Evolutionary conservation across 108 stramenopile genomes (phyloP), one percentile per base, ranked within the genome.

Genomic region (Pseudonitzschia delicatissima): DNA sequence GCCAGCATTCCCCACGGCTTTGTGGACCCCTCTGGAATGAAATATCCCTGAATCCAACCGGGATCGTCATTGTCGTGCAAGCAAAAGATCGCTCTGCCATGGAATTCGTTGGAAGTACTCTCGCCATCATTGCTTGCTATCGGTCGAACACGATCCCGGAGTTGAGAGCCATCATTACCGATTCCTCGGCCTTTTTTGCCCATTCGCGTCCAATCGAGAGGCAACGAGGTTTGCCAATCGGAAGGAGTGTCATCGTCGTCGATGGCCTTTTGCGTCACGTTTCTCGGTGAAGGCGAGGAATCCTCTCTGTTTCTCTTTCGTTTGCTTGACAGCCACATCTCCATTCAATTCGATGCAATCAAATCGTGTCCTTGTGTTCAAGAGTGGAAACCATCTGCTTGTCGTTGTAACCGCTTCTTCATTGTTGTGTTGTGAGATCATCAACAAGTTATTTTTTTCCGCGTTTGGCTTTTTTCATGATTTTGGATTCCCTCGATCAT

Each of bases 1-100:
- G 82, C 86, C 72, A 92, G 69, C 40, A 92, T 47, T 35, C 88
- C 91, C 80, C 82, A 87, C 17, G 89, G 83, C 18, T 71, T 69
- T 3, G 5, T 45, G 12, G 34, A 31, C 2, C 33, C 50, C 18
- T 13, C 17, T 25, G 66, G 79, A 21, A 88, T 62, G 67, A 91
- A 88, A 51, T 86, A 77, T 18, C 90, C 90, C 59, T 91, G 90
- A 51, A 88, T 77, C 90, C 90, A 91, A 7, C 52, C 33, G 23
- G 84, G 74, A 71, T 88, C 68, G n/a, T n/a, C n/a, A n/a, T 64
- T 26, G 35, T 77, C 71, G 55, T 83, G 89, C 6, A 90, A 36
- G 51, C 82, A 87, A 44, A 85, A 86, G 2, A 90, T 75, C 5
- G 80, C 89, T 29, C 62, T 44, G 8, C 88, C 88, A 63, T 21